Evolutionary conservation across 2,329 filamentous ascomycete species (phyloP), one percentile per base, ranked within the genome.

Genomic region (Fusarium sp.): DNA sequence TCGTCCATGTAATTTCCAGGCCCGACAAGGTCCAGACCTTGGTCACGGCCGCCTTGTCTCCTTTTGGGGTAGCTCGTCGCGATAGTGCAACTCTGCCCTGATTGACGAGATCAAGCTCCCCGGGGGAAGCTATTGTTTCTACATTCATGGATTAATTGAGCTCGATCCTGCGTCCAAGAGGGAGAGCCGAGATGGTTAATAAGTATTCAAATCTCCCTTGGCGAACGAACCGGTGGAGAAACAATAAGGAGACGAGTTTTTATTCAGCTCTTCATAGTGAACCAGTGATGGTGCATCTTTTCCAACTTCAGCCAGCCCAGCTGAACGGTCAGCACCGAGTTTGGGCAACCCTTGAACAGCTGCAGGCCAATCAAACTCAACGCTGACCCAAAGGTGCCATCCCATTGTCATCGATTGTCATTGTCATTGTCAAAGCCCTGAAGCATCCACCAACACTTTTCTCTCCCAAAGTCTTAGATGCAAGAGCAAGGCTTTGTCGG

Each of bases 351-450:
- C 35, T 38, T 22, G 50, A 35, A 62, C 22, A 57, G 50, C 29
- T 20, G 16, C 3, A 24, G 56, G 38, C 68, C 68, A 72, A 74
- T 74, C 68, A 74, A 34, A 40, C 65, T 42, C 42, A 35, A 40
- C 18, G 29, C 34, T 58, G 45, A 37, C 10, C 52, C 52, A 60
- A 64, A 14, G 40, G 27, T 24, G 31, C 4, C 62, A 73, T 42
- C 40, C 18, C n/a, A 38, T 64, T 64, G 59, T 56, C 56, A 62
- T 42, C n/a, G 13, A 42, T 42, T 58, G 62, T 47, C 11, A 47
- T 47, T 47, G 42, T 47, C 42, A 47, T 24, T 24, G 42, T 45
- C 42, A 45, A 45, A 45, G 42, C 62, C 35, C 9, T 45, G 37
- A 71, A 57, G 34, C 61, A 38, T 45, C 38, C 38, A 18, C 61